Conservation (phyloP, 2,329 filamentous ascomycete genomes). For the Hypoxylon sp. region DNA sequence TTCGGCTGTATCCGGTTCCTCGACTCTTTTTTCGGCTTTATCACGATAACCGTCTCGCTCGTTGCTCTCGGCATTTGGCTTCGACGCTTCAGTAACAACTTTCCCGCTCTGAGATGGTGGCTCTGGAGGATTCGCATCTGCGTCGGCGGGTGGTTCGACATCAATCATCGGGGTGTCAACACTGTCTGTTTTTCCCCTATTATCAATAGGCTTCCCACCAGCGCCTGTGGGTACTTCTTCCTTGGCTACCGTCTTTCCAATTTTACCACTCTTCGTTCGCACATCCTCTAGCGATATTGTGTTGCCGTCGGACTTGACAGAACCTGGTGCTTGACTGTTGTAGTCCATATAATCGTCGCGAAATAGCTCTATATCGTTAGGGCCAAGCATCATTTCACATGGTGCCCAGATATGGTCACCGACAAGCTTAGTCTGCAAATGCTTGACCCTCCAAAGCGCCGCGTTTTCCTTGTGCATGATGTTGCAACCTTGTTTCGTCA, state of each 20-base stretch:
- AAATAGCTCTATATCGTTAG: slow-evolving; percentile 68
- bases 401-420: slow-evolving; percentile 80
- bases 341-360: slow-evolving; percentile 59
- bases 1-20: slow-evolving; percentile 10
- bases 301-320: slow-evolving; percentile 43
- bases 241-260: slow-evolving; percentile 41
- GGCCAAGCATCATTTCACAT: slow-evolving; percentile 68
- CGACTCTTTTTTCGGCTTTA: slow-evolving; percentile 8
- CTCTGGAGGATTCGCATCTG: slow-evolving; percentile 41
- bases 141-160: slow-evolving; percentile 31
- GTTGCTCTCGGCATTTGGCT: slow-evolving; percentile 7
- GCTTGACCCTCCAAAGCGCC: slow-evolving; percentile 79
- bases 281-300: slow-evolving; percentile 42
- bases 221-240: slow-evolving; percentile 37
- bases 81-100: slow-evolving; percentile 15
- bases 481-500: slow-evolving; percentile 75
- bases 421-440: slow-evolving; percentile 77
- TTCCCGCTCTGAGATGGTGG: slow-evolving; percentile 41
- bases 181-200: slow-evolving; percentile 29
- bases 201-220: slow-evolving; percentile 24
- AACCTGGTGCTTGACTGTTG: slow-evolving; percentile 38
- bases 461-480: slow-evolving; percentile 81
- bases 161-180: slow-evolving; percentile 51
- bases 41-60: slow-evolving; percentile 1
- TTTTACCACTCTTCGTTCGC: slow-evolving; percentile 37